Evolutionary conservation across 2,329 filamentous ascomycete species (phyloP).

Genomic region (Exophiala sideris): DNA sequence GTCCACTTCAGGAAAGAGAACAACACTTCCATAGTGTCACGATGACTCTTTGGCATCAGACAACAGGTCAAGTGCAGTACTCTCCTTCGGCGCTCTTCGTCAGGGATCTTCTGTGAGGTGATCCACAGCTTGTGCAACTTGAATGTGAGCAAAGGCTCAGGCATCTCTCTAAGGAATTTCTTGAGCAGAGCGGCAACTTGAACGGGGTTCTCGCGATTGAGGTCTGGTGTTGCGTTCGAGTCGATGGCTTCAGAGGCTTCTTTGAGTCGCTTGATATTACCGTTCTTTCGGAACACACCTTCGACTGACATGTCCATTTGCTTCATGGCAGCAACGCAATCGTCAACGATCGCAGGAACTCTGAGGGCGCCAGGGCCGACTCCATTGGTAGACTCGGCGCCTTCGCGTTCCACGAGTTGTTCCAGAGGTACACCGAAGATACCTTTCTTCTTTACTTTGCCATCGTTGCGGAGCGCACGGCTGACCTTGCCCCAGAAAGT

Average conservation of each 20-base stretch:
- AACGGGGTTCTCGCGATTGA: slow-evolving; percentile 84
- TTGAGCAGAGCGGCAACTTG: slow-evolving; percentile 92
- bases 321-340: slow-evolving; percentile 88
- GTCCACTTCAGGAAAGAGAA: slow-evolving; percentile 98
- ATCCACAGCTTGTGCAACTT: slow-evolving; percentile 92
- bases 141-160: slow-evolving; percentile 89
- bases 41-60: slow-evolving; percentile 83
- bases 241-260: slow-evolving; percentile 86
- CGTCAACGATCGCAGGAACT: slow-evolving; percentile 92
- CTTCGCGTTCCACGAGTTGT: slow-evolving; percentile 83
- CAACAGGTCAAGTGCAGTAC: slow-evolving; percentile 90
- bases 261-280: slow-evolving; percentile 90
- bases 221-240: slow-evolving; percentile 76
- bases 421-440: slow-evolving; percentile 90
- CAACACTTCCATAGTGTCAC: slow-evolving; percentile 90
- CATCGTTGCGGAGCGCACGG: slow-evolving; percentile 87
- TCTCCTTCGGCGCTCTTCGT: slow-evolving; percentile 76
- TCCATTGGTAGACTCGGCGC: slow-evolving; percentile 95
- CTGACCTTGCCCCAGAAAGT: slow-evolving; percentile 99
- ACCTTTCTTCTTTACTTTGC: slow-evolving; percentile 81
- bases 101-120: slow-evolving; percentile 79
- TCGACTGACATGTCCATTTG: slow-evolving; percentile 99
- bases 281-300: slow-evolving; percentile 98
- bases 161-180: slow-evolving; percentile 89
- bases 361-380: slow-evolving; percentile 87